phyloP scores from a whole-genome alignment of 169 alveolate genomes.

The Babesia bigemina region DNA sequence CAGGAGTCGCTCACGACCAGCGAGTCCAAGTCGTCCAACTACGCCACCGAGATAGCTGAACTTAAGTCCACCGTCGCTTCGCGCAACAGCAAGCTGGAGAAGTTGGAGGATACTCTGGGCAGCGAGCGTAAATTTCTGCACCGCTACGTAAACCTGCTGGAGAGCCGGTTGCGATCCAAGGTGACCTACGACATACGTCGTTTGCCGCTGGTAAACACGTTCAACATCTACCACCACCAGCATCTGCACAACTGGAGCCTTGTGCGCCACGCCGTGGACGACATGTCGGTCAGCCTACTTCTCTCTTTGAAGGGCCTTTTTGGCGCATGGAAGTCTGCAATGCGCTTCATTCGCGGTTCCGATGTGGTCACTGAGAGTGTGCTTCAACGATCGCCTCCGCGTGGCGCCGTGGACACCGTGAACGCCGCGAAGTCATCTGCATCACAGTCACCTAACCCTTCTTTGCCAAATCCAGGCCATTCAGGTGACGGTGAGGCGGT shows the following conservation, averaged over 20 bases:
- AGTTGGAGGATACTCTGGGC: slow-evolving; percentile 25
- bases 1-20: slow-evolving; percentile 31
- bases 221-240: slow-evolving; percentile 30
- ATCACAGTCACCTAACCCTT: background rate
- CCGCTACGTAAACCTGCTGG: background rate
- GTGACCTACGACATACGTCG: slow-evolving; percentile 43
- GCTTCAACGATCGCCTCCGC: slow-evolving; percentile 11
- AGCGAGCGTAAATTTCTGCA: slow-evolving; percentile 9
- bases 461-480: background rate
- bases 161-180: slow-evolving; percentile 29
- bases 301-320: slow-evolving; percentile 12
- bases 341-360: slow-evolving; percentile 25
- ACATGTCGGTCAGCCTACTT: background rate
- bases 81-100: slow-evolving; percentile 8
- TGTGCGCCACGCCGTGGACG: slow-evolving; percentile 9
- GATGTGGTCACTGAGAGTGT: slow-evolving; percentile 25
- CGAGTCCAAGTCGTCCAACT: slow-evolving; percentile 29
- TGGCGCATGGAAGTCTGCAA: slow-evolving; percentile 28
- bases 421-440: background rate
- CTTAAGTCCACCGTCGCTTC: slow-evolving; percentile 24
- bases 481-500: background rate
- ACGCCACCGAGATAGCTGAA: slow-evolving; percentile 19
- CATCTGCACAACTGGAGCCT: slow-evolving; percentile 23
- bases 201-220: slow-evolving; percentile 2
- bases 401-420: background rate